A percentile compares a stretch with the other conserved stretches of the same genome.
phyloP scores from a whole-genome alignment of 345 rosid species.

The Raphanus sativus region DNA sequence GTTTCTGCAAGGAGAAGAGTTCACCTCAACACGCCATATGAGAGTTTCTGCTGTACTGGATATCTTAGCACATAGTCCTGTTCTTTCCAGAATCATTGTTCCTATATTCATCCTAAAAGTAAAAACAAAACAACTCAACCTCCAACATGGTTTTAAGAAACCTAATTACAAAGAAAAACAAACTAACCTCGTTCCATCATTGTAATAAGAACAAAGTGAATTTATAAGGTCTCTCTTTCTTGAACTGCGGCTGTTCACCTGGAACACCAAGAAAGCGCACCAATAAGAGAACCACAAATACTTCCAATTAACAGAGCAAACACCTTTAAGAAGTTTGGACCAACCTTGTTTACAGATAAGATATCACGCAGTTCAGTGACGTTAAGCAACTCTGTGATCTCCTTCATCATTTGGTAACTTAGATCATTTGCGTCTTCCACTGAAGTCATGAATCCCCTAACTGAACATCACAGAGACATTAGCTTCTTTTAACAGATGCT shows the following conservation, averaged over 20 bases:
- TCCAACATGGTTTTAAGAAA: background rate
- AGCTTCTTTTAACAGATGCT: constrained; percentile 14
- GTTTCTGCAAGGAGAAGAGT: background rate
- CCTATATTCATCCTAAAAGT: constrained; percentile 52
- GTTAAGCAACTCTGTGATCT: constrained; percentile 54
- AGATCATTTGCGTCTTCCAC: constrained; percentile 47
- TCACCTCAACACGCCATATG: constrained; percentile 90
- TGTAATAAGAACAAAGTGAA: constrained; percentile 54
- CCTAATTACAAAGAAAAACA: constrained; percentile 1
- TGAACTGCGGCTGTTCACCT: constrained; percentile 48
- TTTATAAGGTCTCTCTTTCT: constrained; percentile 69
- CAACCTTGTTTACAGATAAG: constrained; percentile 58
- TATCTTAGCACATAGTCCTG: constrained; percentile 56
- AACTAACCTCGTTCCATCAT: constrained; percentile 56
- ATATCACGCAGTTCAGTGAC: constrained; percentile 74
- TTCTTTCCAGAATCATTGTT: constrained; percentile 52
- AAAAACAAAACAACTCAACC: constrained; percentile 14
- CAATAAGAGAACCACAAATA: background rate
- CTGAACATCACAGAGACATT: constrained; percentile 44
- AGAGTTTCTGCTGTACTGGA: constrained; percentile 63
- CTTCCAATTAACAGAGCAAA: background rate
- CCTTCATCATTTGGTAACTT: constrained; percentile 45
- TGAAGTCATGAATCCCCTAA: constrained; percentile 48
- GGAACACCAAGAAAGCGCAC: constrained; percentile 23
- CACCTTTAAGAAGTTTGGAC: constrained; percentile 3